Conservation (phyloP, 768 basidiomycete genomes). For the Lanmaoa pseudosensibilis region DNA sequence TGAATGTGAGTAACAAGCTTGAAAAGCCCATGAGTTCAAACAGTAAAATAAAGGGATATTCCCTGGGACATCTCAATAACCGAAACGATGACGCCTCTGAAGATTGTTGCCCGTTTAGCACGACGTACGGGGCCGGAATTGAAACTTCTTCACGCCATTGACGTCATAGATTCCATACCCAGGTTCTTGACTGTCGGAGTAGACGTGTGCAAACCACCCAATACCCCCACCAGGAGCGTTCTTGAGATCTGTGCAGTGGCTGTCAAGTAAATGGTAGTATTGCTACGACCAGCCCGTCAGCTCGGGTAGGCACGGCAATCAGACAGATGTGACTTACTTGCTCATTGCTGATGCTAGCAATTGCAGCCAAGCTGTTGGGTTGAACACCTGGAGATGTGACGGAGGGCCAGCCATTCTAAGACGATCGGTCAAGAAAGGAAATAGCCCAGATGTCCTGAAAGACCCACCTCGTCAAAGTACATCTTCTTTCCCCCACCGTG, state of each 20-base stretch:
- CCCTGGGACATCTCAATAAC: neutral
- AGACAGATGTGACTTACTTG: constrained; percentile 39
- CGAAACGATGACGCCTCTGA: neutral
- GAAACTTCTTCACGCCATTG: constrained; percentile 55
- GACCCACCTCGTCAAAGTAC: constrained; percentile 63
- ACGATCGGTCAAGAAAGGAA: neutral
- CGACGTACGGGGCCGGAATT: constrained; percentile 59
- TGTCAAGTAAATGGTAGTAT: constrained; percentile 64
- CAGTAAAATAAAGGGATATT: neutral
- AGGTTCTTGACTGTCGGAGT: constrained; percentile 61
- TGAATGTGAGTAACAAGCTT: neutral
- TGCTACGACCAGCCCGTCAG: constrained; percentile 25
- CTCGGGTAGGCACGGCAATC: neutral
- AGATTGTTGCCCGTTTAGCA: constrained; percentile 40
- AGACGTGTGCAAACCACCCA: constrained; percentile 84
- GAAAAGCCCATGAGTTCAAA: neutral
- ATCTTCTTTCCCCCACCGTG: constrained; percentile 71
- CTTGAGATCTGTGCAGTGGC: constrained; percentile 65
- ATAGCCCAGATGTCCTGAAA: neutral
- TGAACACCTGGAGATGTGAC: constrained; percentile 58
- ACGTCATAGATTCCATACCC: constrained; percentile 69
- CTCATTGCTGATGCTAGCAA: constrained; percentile 63
- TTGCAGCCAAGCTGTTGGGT: constrained; percentile 61
- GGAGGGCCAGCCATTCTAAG: constrained; percentile 81
- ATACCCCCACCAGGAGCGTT: constrained; percentile 56